phyloP scores from a whole-genome alignment of 2,329 filamentous ascomycete species.

The Mycosphaerella arachidis region DNA sequence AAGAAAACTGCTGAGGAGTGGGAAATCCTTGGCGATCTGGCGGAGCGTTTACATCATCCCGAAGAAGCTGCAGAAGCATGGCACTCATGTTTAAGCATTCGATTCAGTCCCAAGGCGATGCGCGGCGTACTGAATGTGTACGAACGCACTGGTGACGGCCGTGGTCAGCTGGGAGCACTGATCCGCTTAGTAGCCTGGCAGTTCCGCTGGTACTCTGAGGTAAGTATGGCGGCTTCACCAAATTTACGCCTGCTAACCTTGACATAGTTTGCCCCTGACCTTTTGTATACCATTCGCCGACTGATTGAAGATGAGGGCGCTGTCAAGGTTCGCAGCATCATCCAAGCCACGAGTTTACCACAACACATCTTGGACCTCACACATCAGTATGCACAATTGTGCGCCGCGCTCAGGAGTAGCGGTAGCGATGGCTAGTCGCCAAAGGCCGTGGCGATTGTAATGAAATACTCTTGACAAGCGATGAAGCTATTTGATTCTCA shows the following conservation, averaged over 20 bases:
- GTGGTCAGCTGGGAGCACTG: constrained; percentile 76
- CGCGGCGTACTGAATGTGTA: constrained; percentile 76
- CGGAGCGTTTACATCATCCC: constrained; percentile 84
- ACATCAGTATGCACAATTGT: constrained; percentile 91
- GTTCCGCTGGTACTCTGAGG: constrained; percentile 98
- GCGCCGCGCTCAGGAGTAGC: constrained; percentile 89
- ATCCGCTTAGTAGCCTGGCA: constrained; percentile 96
- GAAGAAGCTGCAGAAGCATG: constrained; percentile 94
- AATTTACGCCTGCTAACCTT: constrained; percentile 8
- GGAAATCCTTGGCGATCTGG: constrained; percentile 93
- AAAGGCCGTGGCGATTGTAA: neutral
- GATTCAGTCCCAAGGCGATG: constrained; percentile 91
- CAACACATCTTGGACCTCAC: constrained; percentile 91
- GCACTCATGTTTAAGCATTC: constrained; percentile 75
- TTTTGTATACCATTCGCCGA: constrained; percentile 81
- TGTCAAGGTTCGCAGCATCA: constrained; percentile 94
- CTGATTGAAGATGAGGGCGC: constrained; percentile 97
- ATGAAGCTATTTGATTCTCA: neutral
- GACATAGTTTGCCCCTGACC: constrained; percentile 75
- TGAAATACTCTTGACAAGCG: neutral
- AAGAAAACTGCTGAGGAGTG: constrained; percentile 96
- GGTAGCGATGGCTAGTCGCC: constrained; percentile 65
- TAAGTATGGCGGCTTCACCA: constrained; percentile 36
- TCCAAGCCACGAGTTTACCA: constrained; percentile 89
- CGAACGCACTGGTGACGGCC: constrained; percentile 71